Conservation (phyloP, 1,284 basidiomycete genomes). For the Irpex sp. region DNA sequence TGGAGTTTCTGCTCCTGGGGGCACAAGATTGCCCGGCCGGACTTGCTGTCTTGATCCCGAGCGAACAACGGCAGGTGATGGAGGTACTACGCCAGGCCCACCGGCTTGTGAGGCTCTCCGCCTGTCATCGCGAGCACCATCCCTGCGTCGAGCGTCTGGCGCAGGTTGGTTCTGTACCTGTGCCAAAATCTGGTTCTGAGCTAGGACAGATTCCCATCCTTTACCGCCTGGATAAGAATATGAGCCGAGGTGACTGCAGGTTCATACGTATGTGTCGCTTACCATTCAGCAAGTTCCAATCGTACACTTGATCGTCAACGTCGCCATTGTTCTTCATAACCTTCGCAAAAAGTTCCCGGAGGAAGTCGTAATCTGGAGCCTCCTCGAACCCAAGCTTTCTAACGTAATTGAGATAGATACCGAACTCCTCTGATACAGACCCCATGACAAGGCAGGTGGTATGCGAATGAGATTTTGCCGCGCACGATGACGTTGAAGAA, state of each 20-base stretch:
- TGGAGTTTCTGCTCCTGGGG: slow-evolving; percentile 40
- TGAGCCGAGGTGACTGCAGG: not conserved
- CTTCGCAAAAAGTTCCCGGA: slow-evolving; percentile 92
- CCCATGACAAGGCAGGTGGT: slow-evolving; percentile 1
- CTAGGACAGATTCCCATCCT: slow-evolving; percentile 87
- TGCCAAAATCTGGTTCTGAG: slow-evolving; percentile 56
- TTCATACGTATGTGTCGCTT: not conserved
- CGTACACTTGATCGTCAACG: slow-evolving; percentile 90
- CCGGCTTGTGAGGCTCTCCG: slow-evolving; percentile 56
- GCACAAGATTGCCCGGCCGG: slow-evolving; percentile 15
- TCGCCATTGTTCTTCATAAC: slow-evolving; percentile 88
- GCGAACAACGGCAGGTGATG: slow-evolving; percentile 72
- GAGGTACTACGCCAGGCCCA: slow-evolving; percentile 49
- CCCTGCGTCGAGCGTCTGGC: slow-evolving; percentile 48
- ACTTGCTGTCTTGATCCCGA: slow-evolving; percentile 56
- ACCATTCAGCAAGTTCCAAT: slow-evolving; percentile 95
- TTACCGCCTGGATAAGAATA: slow-evolving; percentile 59
- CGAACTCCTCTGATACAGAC: slow-evolving; percentile 79
- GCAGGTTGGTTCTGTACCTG: slow-evolving; percentile 55
- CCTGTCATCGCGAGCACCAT: slow-evolving; percentile 42
- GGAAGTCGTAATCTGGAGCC: slow-evolving; percentile 95
- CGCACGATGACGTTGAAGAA: slow-evolving; percentile 9
- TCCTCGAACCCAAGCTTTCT: slow-evolving; percentile 95
- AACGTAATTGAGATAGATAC: slow-evolving; percentile 97
- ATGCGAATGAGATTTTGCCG: not conserved